These are phyloP conservation scores for Debaryomyces maramus DNA, from an alignment of 805 yeast species.

Conservation along the genomic window DNA sequence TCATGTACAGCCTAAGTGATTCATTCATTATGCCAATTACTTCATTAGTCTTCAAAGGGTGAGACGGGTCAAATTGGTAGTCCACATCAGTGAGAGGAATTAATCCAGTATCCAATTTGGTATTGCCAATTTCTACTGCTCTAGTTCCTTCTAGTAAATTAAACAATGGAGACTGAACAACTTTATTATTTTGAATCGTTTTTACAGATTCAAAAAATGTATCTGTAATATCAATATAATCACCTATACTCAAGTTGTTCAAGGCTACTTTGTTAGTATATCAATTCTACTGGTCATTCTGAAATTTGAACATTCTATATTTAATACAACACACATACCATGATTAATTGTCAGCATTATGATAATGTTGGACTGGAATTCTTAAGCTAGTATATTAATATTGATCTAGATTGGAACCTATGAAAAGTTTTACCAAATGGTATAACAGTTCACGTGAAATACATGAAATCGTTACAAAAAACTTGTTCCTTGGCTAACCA, in stretches of 20 bases:
- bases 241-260: slow-evolving; percentile 1
- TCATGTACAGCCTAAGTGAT: slow-evolving; percentile 53
- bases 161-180: slow-evolving; percentile 60
- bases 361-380: no score
- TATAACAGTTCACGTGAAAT: no score
- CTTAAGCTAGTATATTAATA: not conserved
- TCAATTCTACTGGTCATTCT: no score
- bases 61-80: slow-evolving; percentile 44
- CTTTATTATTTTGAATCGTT: slow-evolving; percentile 48
- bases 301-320: no score
- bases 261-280: not conserved
- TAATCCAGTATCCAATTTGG: slow-evolving; percentile 74
- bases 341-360: not conserved
- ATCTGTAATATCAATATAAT: slow-evolving; percentile 53
- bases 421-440: no score
- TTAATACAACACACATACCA: no score
- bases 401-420: not conserved
- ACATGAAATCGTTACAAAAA: no score
- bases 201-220: slow-evolving; percentile 43
- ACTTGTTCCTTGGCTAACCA: no score
- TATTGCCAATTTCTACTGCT: slow-evolving; percentile 76
- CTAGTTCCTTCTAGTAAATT: slow-evolving; percentile 80
- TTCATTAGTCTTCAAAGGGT: slow-evolving; percentile 35
- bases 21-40: slow-evolving; percentile 55
- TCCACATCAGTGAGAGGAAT: slow-evolving; percentile 50